Evolutionary conservation across 2,329 filamentous ascomycete species (phyloP).

Genomic region (Penicillium thymicola): DNA sequence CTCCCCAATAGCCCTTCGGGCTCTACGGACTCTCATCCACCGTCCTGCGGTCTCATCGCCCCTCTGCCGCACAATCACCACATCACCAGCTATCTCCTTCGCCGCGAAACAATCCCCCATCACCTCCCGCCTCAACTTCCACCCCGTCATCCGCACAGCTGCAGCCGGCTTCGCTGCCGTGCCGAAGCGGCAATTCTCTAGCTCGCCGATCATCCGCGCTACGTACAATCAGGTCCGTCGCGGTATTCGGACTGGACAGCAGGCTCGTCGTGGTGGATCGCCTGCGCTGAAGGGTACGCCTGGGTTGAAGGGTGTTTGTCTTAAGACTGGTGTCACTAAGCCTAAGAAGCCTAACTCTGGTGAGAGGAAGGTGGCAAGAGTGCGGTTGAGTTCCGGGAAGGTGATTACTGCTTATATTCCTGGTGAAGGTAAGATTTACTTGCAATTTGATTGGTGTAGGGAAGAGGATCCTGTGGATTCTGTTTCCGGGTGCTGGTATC

Average conservation of each 20-base stretch:
- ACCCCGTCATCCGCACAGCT: slow-evolving; percentile 32
- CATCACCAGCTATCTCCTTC: slow-evolving; percentile 14
- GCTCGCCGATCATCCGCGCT: slow-evolving; percentile 55
- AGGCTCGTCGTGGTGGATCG: slow-evolving; percentile 79
- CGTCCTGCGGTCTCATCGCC: slow-evolving; percentile 23
- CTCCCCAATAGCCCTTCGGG: slow-evolving; percentile 35
- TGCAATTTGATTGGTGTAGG: slow-evolving; percentile 18
- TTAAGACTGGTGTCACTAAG: slow-evolving; percentile 88
- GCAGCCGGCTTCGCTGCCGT: slow-evolving; percentile 18
- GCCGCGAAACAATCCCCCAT: slow-evolving; percentile 20
- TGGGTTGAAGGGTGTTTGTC: slow-evolving; percentile 89
- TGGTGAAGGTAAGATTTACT: slow-evolving; percentile 65
- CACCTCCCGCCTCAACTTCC: slow-evolving; percentile 22
- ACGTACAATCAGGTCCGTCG: slow-evolving; percentile 72
- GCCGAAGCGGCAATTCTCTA: slow-evolving; percentile 51
- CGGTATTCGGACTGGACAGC: slow-evolving; percentile 75
- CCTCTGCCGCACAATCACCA: slow-evolving; percentile 25
- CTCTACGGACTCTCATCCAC: slow-evolving; percentile 33
- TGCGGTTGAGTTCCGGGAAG: slow-evolving; percentile 80
- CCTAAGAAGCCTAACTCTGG: slow-evolving; percentile 99
- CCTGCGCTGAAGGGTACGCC: slow-evolving; percentile 76
- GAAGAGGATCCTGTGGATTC: not conserved
- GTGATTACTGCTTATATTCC: slow-evolving; percentile 92
- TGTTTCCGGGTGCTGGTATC: not conserved
- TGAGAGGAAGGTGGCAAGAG: slow-evolving; percentile 90